Base-by-base conservation (phyloP, 2,329 filamentous ascomycete species). In the Trichoderma hamatum region DNA sequence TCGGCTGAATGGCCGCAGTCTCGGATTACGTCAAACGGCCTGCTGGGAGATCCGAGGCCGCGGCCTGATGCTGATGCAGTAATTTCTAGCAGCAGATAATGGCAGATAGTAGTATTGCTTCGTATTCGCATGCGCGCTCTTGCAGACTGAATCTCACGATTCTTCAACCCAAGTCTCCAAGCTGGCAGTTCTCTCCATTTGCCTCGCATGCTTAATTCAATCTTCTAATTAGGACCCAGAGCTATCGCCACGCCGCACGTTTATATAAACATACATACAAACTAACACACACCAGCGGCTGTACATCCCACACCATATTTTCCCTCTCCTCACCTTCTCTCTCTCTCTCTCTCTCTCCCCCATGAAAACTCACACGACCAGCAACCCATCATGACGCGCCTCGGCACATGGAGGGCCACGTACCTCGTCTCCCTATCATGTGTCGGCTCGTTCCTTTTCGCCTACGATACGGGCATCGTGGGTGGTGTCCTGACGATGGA, bases 391-490 rank as follows among this genome's bases (percentile, higher is more conserved):
- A 69, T 75, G 74, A 72, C 72, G 65, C 71, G 70, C 52, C 71
- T 81, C 60, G 79, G 80, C 16, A 78, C 75, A 5, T 80, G 80
- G 72, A 75, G 79, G 65, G 79, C 79, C 59, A 73, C 75, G 46
- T 81, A 80, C 71, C 75, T 80, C 26, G 78, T 78, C 55, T 75
- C 78, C n/a, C 71, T 81, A 36, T 76, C 75, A 76, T 81, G 79
- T 72, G 73, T 77, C 24, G 78, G 78, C 14, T 81, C 79, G 1
- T 83, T 82, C 69, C 74, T 82, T 39, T 78, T 77, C 71, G 80
- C 80, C 69, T 82, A 83, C 67, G 81, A 82, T 70, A 82, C 81
- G 1, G 81, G 81, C 19, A 80, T 82, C 46, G 75, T 82, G 19
- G 82, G 82, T 11, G 80, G 81, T 6, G 77, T 82, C 56, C 72